A percentile compares a stretch with the other conserved stretches of the same genome.
Evolutionary conservation across 805 yeast genomes (phyloP).

Genomic region (Saturnispora dispora): DNA sequence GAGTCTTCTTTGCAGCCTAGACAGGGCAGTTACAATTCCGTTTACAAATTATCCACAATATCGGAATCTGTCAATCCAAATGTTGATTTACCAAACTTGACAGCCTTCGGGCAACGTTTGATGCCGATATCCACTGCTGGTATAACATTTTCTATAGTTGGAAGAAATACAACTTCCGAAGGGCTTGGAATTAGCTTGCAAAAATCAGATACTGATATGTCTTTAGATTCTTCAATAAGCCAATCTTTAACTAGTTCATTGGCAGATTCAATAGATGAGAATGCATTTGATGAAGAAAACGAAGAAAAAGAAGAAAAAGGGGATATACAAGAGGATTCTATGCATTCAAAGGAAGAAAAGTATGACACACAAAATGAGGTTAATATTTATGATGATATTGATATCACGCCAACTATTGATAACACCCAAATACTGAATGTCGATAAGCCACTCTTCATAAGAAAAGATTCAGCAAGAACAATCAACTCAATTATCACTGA

Average conservation of each 20-base stretch:
- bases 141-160: not conserved
- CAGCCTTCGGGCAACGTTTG: not conserved
- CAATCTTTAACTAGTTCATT: not conserved
- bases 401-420: not conserved
- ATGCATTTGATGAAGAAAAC: not conserved
- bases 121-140: not conserved
- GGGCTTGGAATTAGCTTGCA: not conserved
- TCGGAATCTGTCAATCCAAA: not conserved
- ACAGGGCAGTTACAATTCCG: not conserved
- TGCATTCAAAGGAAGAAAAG: not conserved
- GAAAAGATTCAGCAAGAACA: conserved; percentile 1
- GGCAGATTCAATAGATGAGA: not conserved
- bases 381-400: not conserved
- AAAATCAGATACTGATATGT: not conserved
- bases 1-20: not conserved
- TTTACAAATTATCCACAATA: not conserved
- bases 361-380: not conserved
- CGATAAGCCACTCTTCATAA: not conserved
- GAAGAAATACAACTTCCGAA: not conserved
- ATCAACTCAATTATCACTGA: conserved; percentile 2
- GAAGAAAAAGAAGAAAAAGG: not conserved
- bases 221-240: not conserved
- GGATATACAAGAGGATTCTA: too few species aligned
- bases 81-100: not conserved
- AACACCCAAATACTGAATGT: not conserved